Conservation (phyloP, 331 rosid species). For the Arachis monticola region DNA sequence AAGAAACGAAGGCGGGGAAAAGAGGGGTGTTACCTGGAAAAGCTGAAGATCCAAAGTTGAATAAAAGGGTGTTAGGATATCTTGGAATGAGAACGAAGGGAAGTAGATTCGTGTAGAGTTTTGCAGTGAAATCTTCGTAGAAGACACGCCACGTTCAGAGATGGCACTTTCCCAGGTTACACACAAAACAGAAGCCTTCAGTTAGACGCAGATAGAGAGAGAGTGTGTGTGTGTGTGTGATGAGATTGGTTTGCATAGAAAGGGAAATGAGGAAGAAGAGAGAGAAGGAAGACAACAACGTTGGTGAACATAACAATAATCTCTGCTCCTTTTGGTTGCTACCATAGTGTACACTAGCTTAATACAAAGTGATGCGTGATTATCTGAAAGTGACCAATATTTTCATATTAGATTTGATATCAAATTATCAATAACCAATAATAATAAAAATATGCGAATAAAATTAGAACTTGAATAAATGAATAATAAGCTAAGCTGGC, state of each 20-base stretch:
- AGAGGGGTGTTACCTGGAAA: not conserved
- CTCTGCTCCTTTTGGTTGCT: not conserved
- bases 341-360: not conserved
- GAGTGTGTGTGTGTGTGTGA: not conserved
- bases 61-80: constrained; percentile 37
- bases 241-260: constrained; percentile 13
- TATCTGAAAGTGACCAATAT: not conserved
- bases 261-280: not conserved
- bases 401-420: not conserved
- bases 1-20: not conserved
- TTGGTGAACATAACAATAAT: not conserved
- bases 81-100: constrained; percentile 29
- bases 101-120: constrained; percentile 26
- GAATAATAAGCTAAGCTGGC: too few species aligned
- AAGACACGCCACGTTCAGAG: constrained; percentile 33
- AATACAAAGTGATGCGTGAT: constrained; percentile 2
- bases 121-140: constrained; percentile 34
- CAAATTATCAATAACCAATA: not conserved
- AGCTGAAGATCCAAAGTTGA: constrained; percentile 43
- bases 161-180: constrained; percentile 18
- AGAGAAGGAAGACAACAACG: not conserved
- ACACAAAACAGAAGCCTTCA: constrained; percentile 10
- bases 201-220: not conserved
- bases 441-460: too few species aligned
- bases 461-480: too few species aligned